Base-by-base conservation (phyloP, 495 filamentous ascomycete genomes). In the Talaromyces wortmannii region DNA sequence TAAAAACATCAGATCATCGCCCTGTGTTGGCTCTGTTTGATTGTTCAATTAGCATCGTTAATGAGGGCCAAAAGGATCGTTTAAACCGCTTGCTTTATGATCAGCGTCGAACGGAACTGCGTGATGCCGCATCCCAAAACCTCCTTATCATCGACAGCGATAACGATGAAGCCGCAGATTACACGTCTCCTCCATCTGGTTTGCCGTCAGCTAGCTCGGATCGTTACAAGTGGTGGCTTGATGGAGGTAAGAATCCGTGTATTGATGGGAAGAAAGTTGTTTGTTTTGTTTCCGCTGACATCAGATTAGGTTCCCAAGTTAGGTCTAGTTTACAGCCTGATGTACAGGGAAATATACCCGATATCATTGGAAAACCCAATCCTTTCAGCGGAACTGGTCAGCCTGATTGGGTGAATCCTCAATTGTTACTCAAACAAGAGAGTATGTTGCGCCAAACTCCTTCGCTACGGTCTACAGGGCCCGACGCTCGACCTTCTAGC, bases 141-240 rank as follows among this genome's bases (percentile, higher is more conserved):
- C 68, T 70, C 49, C 68, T 80, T 23, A 1, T 23, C 32, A 60
- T 82, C 47, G 82, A 89, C 45, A 75, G 77, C 0, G 86, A 91
- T 23, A 23, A 23, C 36, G 86, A 91, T 56, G 88, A 91, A 57
- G 87, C 91, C 56, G 69, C 86, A 10, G 78, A 87, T 23, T 82
- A 85, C 2, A 88, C 88, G 63, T 84, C 88, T 45, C 76, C 88
- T 54, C 83, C 90, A 57, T 84, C 87, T 3, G 90, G 86, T 12
- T 73, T 96, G 13, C 94, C 95, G 15, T 85, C 91, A 43, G 87
- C 95, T 13, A 97, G 92, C 65, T 95, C 91, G 4, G 91, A 97
- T 63, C 78, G 81, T 33, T 80, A 84, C 56, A 95, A 90, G 71
- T 98, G 94, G 94, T 98, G 94, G 94, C 74, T 97, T 30, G 88